These are phyloP conservation scores for Kodamaea kaohsiungensis DNA, from an alignment of 805 yeast species.

Conservation along the genomic window DNA sequence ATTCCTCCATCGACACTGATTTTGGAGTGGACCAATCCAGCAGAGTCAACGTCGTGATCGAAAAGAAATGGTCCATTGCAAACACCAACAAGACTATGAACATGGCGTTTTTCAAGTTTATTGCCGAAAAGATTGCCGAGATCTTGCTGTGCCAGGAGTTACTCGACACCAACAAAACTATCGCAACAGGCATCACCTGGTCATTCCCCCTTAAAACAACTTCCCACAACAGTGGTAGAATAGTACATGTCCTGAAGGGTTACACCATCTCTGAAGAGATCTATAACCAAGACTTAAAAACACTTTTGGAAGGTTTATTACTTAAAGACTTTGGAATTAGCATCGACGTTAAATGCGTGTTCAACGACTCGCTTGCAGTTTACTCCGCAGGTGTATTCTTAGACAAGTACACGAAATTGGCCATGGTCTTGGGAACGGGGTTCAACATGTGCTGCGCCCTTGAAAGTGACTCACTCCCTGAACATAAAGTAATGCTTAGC, in stretches of 20 bases:
- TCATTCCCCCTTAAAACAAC: constrained; percentile 53
- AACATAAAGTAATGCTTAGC: constrained; percentile 11
- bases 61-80: constrained; percentile 39
- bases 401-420: constrained; percentile 41
- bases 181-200: constrained; percentile 54
- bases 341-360: constrained; percentile 44
- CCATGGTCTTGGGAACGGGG: constrained; percentile 72
- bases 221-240: constrained; percentile 43
- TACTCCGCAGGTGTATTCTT: constrained; percentile 52
- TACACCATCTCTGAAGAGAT: constrained; percentile 48
- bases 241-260: constrained; percentile 63
- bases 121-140: constrained; percentile 36
- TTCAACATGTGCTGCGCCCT: constrained; percentile 53
- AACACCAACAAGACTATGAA: constrained; percentile 43
- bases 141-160: constrained; percentile 25
- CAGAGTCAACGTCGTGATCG: constrained; percentile 29
- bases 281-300: constrained; percentile 40
- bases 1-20: constrained; percentile 8
- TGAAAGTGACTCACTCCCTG: constrained; percentile 17
- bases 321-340: constrained; percentile 20
- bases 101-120: constrained; percentile 41
- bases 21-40: constrained; percentile 16
- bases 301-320: constrained; percentile 39
- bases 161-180: constrained; percentile 12
- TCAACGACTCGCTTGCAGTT: constrained; percentile 70